Evolutionary conservation across 331 rosid species (phyloP).

Genomic region (Pyrus hybrid): DNA sequence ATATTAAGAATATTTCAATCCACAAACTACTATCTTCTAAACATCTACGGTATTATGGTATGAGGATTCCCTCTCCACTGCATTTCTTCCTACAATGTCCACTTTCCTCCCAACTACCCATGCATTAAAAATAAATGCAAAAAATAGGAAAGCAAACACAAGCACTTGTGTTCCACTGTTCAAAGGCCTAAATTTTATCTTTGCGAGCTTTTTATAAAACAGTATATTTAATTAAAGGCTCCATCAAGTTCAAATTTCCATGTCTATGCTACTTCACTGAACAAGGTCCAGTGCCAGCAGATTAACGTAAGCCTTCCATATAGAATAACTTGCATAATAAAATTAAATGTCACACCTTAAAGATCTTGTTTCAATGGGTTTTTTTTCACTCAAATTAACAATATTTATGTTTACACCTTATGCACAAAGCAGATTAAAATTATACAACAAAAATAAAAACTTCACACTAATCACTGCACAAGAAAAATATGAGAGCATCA

Average conservation of each 20-base stretch:
- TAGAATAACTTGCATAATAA: neutral
- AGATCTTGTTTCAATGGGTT: neutral
- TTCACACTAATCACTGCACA: neutral
- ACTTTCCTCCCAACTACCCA: neutral
- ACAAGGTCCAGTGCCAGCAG: neutral
- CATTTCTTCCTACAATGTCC: neutral
- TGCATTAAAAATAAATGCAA: neutral
- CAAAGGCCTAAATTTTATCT: neutral
- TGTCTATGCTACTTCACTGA: neutral
- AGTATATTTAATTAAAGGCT: neutral
- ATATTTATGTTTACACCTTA: neutral
- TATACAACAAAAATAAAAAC: neutral
- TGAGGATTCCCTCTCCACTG: neutral
- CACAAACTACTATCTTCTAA: neutral
- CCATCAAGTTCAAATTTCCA: neutral
- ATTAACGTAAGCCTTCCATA: neutral
- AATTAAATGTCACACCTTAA: neutral
- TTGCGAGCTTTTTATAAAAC: neutral
- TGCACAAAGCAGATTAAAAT: neutral
- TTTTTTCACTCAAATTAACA: neutral
- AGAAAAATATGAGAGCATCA: neutral
- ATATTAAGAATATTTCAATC: neutral
- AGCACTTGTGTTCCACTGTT: neutral
- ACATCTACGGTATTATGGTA: neutral
- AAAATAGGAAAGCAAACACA: neutral